Evolutionary conservation across 495 filamentous ascomycete genomes (phyloP), one percentile per base, ranked within the genome.

Genomic region (Talaromyces trachyspermus): DNA sequence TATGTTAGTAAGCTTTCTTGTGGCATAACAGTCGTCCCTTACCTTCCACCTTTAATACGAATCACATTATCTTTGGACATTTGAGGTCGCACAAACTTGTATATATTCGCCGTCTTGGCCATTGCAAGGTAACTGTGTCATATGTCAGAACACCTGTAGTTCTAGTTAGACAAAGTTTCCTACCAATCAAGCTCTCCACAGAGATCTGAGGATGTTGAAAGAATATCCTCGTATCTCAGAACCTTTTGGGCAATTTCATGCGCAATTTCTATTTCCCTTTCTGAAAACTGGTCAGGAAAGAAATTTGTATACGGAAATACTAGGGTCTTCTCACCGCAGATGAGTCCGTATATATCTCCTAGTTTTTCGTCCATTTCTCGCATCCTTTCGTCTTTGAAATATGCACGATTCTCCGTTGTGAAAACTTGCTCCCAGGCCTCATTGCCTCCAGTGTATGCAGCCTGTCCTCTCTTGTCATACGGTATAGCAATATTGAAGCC

Each of bases 351-450:
- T 25, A 94, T 78, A 62, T 97, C 89, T 2, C 94, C 94, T 43
- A 89, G 80, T 24, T 84, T 76, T 2, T 77, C 70, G 58, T 96
- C 90, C 69, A 97, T 74, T 46, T 89, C 85, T 47, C 71, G 71
- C 89, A 95, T 95, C 42, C 83, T 74, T 17, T 65, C 73, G 54
- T 87, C 95, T 54, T 96, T 97, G 69, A 90, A 97, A 59, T 94
- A 97, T 9, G 77, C 85, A 41, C 77, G 60, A 2, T 75, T 79
- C 20, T 84, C 81, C 2, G 83, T 86, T 25, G 75, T 70, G 55
- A 97, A 95, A 54, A 86, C 84, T 38, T 77, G 70, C 43, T 88
- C 79, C 92, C 94, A 98, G 0, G 71, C 65, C 7, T 68, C 54
- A 0, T 73, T 66, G 30, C 75, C 67, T 4, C 88, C 87, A 45